Evolutionary conservation across 169 alveolate species (phyloP).

Genomic region (Cyclospora cayetanensis): DNA sequence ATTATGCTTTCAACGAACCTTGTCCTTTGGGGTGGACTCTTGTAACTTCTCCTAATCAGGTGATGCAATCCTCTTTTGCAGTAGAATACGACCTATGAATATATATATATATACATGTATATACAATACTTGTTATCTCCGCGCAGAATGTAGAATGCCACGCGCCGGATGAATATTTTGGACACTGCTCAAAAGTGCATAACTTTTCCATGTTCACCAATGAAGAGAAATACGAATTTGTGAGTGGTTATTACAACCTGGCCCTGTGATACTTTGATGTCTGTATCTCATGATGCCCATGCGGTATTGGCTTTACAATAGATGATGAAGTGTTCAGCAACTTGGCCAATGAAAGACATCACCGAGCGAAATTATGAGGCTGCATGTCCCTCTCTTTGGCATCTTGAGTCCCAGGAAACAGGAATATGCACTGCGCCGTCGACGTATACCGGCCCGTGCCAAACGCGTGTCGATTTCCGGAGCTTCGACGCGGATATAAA

Average conservation of each 20-base stretch:
- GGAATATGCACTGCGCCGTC: constrained; percentile 60
- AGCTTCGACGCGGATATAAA: constrained; percentile 45
- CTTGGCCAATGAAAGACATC: constrained; percentile 62
- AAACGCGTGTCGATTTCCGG: constrained; percentile 48
- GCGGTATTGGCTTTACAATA: not conserved
- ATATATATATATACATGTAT: not conserved
- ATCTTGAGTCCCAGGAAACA: constrained; percentile 43
- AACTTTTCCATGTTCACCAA: constrained; percentile 5
- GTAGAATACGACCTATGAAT: not conserved
- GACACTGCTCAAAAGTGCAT: constrained; percentile 48
- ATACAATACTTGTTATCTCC: not conserved
- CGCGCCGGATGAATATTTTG: constrained; percentile 52
- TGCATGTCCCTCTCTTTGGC: constrained; percentile 67
- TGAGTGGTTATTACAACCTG: not conserved
- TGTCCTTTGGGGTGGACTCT: constrained; percentile 70
- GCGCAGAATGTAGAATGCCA: constrained; percentile 58
- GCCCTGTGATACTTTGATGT: not conserved
- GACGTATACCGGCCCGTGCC: constrained; percentile 61
- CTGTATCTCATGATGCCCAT: not conserved
- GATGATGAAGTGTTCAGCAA: constrained; percentile 61
- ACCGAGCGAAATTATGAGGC: constrained; percentile 59
- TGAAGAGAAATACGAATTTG: constrained; percentile 46
- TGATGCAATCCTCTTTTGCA: not conserved
- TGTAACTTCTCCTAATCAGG: not conserved
- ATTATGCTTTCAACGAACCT: constrained; percentile 46